These are phyloP conservation scores for Pisolithus microcarpus DNA, from an alignment of 768 basidiomycete species.

Conservation along the genomic window DNA sequence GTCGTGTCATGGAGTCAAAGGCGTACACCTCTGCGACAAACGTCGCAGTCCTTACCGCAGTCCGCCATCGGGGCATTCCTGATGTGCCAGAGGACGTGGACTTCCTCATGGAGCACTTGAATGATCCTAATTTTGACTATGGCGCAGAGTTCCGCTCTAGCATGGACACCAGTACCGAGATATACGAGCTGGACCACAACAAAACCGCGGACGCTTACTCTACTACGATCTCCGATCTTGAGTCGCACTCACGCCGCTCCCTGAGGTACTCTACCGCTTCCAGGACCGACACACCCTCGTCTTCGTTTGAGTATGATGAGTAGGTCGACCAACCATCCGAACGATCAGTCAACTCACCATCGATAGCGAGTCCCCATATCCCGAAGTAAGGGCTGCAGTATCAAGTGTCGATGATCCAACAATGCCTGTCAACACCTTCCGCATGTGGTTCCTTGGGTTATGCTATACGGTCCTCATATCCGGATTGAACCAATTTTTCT, in stretches of 20 bases:
- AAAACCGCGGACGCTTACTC: constrained; percentile 34
- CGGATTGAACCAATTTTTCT: constrained; percentile 58
- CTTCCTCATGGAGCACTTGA: constrained; percentile 64
- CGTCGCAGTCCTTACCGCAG: constrained; percentile 21
- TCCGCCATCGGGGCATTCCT: constrained; percentile 49
- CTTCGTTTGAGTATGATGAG: constrained; percentile 63
- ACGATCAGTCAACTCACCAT: constrained; percentile 2
- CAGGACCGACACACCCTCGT: constrained; percentile 24
- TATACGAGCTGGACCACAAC: constrained; percentile 36
- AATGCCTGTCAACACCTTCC: constrained; percentile 77
- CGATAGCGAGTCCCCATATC: constrained; percentile 76
- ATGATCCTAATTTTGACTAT: constrained; percentile 75
- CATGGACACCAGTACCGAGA: constrained; percentile 30
- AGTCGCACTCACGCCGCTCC: constrained; percentile 38
- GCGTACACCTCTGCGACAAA: constrained; percentile 37
- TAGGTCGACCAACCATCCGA: constrained; percentile 30
- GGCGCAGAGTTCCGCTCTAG: constrained; percentile 29
- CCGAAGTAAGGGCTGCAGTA: constrained; percentile 83
- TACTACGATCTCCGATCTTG: constrained; percentile 46
- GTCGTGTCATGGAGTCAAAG: constrained; percentile 40
- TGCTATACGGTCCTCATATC: constrained; percentile 50
- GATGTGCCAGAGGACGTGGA: constrained; percentile 79
- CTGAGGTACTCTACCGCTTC: constrained; percentile 25
- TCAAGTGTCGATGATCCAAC: constrained; percentile 71
- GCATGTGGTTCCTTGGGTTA: constrained; percentile 73